A percentile compares a stretch with the other conserved stretches of the same genome.
These are phyloP conservation scores for Penicillium roqueforti DNA, from an alignment of 495 filamentous ascomycete species.

Conservation along the genomic window DNA sequence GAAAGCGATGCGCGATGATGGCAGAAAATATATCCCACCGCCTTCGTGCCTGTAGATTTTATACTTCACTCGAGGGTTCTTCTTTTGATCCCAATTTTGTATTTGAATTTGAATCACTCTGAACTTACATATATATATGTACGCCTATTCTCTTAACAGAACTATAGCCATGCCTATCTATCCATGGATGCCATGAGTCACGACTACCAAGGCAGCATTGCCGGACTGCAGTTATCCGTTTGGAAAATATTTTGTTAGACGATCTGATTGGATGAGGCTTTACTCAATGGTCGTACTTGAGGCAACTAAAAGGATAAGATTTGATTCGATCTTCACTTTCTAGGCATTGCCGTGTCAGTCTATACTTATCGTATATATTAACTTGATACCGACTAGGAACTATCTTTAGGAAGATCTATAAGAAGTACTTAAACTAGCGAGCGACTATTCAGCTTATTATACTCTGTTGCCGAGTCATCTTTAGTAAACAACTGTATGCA, in stretches of 20 bases:
- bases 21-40: conserved; percentile 8
- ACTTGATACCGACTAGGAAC: neutral
- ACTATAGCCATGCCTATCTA: neutral
- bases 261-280: neutral
- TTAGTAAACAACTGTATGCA: no score
- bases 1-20: conserved; percentile 10
- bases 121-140: neutral
- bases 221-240: conserved; percentile 3
- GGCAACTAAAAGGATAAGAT: neutral
- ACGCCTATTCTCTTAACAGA: neutral
- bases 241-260: neutral
- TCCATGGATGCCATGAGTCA: neutral
- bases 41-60: neutral
- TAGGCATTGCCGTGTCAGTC: neutral
- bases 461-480: no score
- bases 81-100: neutral
- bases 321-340: neutral
- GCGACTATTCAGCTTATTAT: no score
- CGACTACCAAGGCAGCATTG: neutral
- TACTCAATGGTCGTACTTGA: neutral
- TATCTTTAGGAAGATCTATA: no score
- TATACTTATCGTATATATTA: no score
- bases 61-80: neutral
- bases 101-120: neutral
- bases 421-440: no score